phyloP scores from a whole-genome alignment of 2,329 filamentous ascomycete species.

The Fusarium camptoceras region DNA sequence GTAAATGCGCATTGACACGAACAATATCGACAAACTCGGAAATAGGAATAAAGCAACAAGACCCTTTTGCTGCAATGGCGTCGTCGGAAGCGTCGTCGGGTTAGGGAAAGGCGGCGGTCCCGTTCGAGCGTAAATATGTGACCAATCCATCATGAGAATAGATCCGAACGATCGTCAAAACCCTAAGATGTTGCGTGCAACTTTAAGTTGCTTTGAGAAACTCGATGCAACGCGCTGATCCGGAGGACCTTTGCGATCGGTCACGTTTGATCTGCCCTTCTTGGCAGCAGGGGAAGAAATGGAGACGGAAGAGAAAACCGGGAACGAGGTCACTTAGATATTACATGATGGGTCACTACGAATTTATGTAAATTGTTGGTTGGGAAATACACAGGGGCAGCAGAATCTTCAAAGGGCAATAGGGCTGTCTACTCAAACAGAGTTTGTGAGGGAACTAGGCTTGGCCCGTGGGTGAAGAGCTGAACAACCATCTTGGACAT shows the following conservation, averaged over 20 bases:
- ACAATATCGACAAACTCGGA: constrained; percentile 46
- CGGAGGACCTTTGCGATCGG: constrained; percentile 2
- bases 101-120: constrained; percentile 41
- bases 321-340: neutral
- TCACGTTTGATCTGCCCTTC: constrained; percentile 13
- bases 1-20: constrained; percentile 45
- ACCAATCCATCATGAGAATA: constrained; percentile 11
- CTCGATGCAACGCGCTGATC: constrained; percentile 24
- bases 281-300: constrained; percentile 3
- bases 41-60: constrained; percentile 51
- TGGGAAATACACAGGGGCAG: neutral
- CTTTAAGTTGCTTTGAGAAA: neutral
- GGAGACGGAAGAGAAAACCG: neutral
- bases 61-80: constrained; percentile 48
- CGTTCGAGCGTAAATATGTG: constrained; percentile 15
- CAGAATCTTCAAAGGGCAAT: constrained; percentile 9
- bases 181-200: neutral
- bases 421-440: constrained; percentile 5
- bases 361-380: constrained; percentile 23
- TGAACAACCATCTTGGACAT: constrained; percentile 23
- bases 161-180: neutral
- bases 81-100: constrained; percentile 48
- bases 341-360: neutral
- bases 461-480: constrained; percentile 20
- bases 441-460: constrained; percentile 13